Conservation (phyloP, 805 yeast genomes). For the Candida koratica region DNA sequence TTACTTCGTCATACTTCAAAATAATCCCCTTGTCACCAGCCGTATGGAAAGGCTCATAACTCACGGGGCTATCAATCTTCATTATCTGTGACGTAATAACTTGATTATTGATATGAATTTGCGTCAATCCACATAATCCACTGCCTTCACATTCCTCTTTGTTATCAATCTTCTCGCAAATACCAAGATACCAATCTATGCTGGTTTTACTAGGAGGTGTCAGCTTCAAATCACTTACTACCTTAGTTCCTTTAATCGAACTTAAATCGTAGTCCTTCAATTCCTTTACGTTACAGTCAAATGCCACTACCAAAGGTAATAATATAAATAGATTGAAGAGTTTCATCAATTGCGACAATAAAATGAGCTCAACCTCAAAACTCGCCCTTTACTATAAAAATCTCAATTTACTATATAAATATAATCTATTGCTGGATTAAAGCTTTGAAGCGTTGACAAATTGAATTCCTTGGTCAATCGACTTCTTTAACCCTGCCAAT, state of each 20-base stretch:
- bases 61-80: constrained; percentile 46
- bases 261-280: constrained; percentile 41
- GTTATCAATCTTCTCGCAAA: constrained; percentile 53
- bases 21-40: constrained; percentile 29
- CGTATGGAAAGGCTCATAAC: constrained; percentile 23
- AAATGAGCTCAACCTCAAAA: too few species aligned
- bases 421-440: too few species aligned
- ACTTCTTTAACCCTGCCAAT: constrained; percentile 34
- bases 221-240: constrained; percentile 34
- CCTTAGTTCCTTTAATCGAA: constrained; percentile 47
- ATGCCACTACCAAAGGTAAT: constrained; percentile 6
- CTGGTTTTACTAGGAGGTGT: constrained; percentile 80
- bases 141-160: constrained; percentile 59
- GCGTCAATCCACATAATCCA: constrained; percentile 73
- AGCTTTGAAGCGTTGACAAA: constrained; percentile 26
- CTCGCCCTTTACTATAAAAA: too few species aligned
- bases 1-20: constrained; percentile 47
- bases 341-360: too few species aligned
- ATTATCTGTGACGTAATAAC: constrained; percentile 57
- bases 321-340: constrained; percentile 2
- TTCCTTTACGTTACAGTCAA: constrained; percentile 29
- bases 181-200: constrained; percentile 64
- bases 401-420: too few species aligned
- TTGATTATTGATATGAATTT: constrained; percentile 47
- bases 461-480: constrained; percentile 38